A percentile compares a stretch with the other conserved stretches of the same genome.
These are phyloP conservation scores for Aspergillus mulundensis DNA, from an alignment of 495 filamentous ascomycete species.

Conservation along the genomic window DNA sequence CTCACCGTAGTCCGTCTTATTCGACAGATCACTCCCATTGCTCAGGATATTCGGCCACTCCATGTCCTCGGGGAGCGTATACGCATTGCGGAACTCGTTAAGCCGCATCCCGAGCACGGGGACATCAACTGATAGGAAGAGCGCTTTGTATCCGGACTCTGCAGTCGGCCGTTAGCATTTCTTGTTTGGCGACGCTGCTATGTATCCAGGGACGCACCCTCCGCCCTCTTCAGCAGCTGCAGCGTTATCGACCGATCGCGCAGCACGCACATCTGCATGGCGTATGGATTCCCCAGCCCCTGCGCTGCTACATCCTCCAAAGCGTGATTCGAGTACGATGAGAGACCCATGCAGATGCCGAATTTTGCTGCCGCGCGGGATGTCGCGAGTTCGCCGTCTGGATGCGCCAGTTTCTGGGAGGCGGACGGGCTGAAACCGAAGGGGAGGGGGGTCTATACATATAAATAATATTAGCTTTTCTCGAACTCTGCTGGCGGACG, in stretches of 20 bases:
- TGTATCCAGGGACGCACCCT: conserved; percentile 40
- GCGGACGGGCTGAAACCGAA: conserved; percentile 88
- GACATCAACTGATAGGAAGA: conserved; percentile 93
- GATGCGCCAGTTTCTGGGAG: conserved; percentile 79
- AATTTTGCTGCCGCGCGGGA: conserved; percentile 75
- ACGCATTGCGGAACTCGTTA: conserved; percentile 44
- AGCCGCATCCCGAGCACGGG: conserved; percentile 69
- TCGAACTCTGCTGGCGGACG: too few species aligned
- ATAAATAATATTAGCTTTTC: too few species aligned
- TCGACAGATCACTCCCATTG: conserved; percentile 24
- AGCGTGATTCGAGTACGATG: conserved; percentile 47
- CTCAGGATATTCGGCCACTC: conserved; percentile 32
- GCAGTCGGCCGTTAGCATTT: neutral
- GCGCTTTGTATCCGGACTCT: conserved; percentile 77
- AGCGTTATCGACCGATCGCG: conserved; percentile 82
- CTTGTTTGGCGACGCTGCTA: neutral
- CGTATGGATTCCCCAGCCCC: conserved; percentile 40
- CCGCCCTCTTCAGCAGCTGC: conserved; percentile 80
- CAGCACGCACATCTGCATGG: conserved; percentile 87
- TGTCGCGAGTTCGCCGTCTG: conserved; percentile 77
- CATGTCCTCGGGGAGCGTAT: conserved; percentile 35
- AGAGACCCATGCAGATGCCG: conserved; percentile 57
- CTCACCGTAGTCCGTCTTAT: conserved; percentile 31
- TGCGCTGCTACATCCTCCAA: conserved; percentile 49
- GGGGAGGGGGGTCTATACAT: conserved; percentile 57